Percentiles rank a stretch among this genome's conserved stretches.
Evolutionary conservation across 148 eudicot genomes (phyloP).

Genomic region (Chenopodium berlandieri): DNA sequence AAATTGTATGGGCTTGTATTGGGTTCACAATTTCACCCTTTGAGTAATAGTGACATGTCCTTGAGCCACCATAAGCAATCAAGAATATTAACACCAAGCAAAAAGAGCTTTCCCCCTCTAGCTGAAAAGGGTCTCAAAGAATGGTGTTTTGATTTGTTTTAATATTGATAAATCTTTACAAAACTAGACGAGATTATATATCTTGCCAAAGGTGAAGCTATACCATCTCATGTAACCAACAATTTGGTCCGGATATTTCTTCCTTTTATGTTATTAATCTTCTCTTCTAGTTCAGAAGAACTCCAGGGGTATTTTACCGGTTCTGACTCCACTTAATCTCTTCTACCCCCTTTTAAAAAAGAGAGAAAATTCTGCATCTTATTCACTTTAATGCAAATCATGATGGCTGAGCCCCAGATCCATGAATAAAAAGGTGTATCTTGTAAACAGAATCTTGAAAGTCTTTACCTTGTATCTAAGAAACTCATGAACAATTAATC

Average conservation of each 20-base stretch:
- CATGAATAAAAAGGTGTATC: background rate
- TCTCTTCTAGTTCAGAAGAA: background rate
- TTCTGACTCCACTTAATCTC: background rate
- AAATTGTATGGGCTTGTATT: no score
- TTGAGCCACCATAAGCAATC: no score
- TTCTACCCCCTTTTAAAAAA: background rate
- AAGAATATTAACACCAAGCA: no score
- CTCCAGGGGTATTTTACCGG: background rate
- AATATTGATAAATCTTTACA: background rate
- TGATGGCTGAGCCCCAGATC: background rate
- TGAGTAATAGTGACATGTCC: no score
- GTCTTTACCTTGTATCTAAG: background rate
- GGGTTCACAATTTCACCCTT: no score
- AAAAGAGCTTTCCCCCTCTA: background rate
- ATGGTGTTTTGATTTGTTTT: background rate
- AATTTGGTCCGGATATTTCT: background rate
- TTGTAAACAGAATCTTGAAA: background rate
- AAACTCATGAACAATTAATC: background rate
- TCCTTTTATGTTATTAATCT: background rate
- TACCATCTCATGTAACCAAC: background rate
- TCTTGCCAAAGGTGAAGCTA: background rate
- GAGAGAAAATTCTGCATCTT: background rate
- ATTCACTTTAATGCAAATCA: background rate
- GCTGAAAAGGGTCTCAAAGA: background rate
- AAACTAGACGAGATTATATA: background rate